Percentiles rank a stretch among this genome's conserved stretches.
Conservation (phyloP, 1,284 basidiomycete genomes). For the Lignosus rhinocerotis region DNA sequence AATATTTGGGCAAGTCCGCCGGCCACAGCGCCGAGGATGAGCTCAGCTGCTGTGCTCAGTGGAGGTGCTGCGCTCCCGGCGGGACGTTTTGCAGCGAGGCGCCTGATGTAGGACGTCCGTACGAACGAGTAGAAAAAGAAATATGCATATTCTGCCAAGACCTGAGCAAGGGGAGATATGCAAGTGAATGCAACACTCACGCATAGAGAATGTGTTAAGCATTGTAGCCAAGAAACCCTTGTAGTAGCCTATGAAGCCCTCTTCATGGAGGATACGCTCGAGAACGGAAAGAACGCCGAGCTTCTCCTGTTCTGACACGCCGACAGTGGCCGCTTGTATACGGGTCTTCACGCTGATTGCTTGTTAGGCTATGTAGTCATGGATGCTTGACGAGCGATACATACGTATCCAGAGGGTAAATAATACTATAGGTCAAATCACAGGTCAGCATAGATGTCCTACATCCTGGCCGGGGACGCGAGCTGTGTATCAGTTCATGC, state of each 20-base stretch:
- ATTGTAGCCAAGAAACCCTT: conserved; percentile 96
- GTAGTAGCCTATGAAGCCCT: conserved; percentile 85
- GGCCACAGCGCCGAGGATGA: conserved; percentile 88
- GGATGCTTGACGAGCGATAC: conserved; percentile 33
- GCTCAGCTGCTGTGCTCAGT: conserved; percentile 80
- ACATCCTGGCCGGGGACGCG: background rate
- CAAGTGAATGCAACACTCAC: conserved; percentile 58
- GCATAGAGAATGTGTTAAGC: conserved; percentile 97
- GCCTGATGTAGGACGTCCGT: conserved; percentile 77
- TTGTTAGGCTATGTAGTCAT: conserved; percentile 2
- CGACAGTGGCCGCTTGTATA: conserved; percentile 73
- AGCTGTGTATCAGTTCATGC: too few relatives aligned
- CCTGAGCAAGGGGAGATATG: background rate
- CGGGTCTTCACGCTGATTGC: conserved; percentile 85
- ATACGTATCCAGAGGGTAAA: conserved; percentile 95
- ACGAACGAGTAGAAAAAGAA: conserved; percentile 99
- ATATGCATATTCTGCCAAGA: conserved; percentile 88
- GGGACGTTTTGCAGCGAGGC: conserved; percentile 57
- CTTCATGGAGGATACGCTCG: conserved; percentile 70
- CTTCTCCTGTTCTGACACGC: conserved; percentile 50
- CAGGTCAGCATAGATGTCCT: background rate
- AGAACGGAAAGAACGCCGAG: conserved; percentile 70
- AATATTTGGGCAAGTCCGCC: conserved; percentile 97
- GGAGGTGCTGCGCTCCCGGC: conserved; percentile 56
- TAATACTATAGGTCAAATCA: conserved; percentile 53